Evolutionary conservation across 2,329 filamentous ascomycete genomes (phyloP).

Genomic region (Aspergillus viridinutans): DNA sequence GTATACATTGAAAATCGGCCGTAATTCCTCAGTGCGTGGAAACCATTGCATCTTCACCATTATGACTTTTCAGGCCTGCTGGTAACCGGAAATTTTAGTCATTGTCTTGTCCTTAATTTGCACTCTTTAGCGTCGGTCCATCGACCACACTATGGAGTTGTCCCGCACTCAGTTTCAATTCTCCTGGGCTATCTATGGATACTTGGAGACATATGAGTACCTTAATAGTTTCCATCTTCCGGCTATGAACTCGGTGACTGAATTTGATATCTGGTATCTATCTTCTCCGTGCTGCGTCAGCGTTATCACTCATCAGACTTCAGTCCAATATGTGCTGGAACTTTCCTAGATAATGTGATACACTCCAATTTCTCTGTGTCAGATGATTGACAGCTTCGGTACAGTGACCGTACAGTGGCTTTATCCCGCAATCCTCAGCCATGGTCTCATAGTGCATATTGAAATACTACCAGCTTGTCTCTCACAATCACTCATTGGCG

Average conservation of each 20-base stretch:
- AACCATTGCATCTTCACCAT: background rate
- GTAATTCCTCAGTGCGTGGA: background rate
- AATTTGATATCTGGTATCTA: background rate
- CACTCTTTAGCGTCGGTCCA: background rate
- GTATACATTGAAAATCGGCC: background rate
- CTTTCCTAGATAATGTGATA: background rate
- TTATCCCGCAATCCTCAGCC: background rate
- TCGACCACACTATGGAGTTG: background rate
- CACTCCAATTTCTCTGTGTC: background rate
- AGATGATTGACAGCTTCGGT: background rate
- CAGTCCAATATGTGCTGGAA: too few relatives aligned
- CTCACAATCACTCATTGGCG: background rate
- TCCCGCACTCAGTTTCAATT: background rate
- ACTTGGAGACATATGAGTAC: background rate
- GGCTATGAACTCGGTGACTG: background rate
- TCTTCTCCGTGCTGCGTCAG: background rate
- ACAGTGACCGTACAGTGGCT: background rate
- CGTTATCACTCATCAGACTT: background rate
- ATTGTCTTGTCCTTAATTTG: background rate
- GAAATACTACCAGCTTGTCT: background rate
- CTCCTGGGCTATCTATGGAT: background rate
- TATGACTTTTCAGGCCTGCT: background rate
- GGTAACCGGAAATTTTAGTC: background rate
- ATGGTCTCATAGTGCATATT: background rate
- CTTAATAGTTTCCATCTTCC: background rate